phyloP scores from a whole-genome alignment of 495 filamentous ascomycete species.

The Aspergillus mulundensis region DNA sequence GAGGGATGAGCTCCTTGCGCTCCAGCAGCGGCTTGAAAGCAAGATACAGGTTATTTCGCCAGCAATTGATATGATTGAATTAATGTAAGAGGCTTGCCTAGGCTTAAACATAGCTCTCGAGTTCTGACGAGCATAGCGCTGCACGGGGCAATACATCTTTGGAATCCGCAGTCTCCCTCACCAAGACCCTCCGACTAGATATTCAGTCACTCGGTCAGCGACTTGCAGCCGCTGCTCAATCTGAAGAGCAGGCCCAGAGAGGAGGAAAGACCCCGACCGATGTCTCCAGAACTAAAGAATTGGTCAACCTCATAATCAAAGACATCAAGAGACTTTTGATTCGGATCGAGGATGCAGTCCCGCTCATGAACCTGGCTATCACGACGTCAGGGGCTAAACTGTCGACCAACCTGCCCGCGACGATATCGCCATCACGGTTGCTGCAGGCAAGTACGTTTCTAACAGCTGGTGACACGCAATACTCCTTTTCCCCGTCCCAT shows the following conservation, averaged over 20 bases:
- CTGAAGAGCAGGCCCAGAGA: constrained; percentile 56
- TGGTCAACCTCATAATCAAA: constrained; percentile 65
- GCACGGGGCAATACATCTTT: constrained; percentile 93
- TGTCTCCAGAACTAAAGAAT: constrained; percentile 47
- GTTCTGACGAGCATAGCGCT: constrained; percentile 48
- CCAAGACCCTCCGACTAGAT: constrained; percentile 80
- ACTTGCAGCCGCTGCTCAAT: constrained; percentile 63
- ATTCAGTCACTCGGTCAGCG: constrained; percentile 81
- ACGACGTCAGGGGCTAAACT: constrained; percentile 88
- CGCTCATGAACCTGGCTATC: constrained; percentile 90
- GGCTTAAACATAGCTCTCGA: background rate
- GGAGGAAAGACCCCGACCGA: constrained; percentile 46
- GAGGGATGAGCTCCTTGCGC: constrained; percentile 61
- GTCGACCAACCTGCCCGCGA: constrained; percentile 70
- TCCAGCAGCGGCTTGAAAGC: constrained; percentile 73
- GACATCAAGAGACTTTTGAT: constrained; percentile 73
- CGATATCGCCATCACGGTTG: constrained; percentile 85
- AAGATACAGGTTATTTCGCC: constrained; percentile 93
- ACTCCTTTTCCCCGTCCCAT: constrained; percentile 56
- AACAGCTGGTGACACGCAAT: constrained; percentile 82
- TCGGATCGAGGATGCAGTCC: constrained; percentile 89
- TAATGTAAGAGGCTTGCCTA: constrained; percentile 57
- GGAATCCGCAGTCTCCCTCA: constrained; percentile 81
- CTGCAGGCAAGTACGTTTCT: constrained; percentile 93
- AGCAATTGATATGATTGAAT: constrained; percentile 88